phyloP scores from a whole-genome alignment of 2,329 filamentous ascomycete species.

The Capronia epimyces region DNA sequence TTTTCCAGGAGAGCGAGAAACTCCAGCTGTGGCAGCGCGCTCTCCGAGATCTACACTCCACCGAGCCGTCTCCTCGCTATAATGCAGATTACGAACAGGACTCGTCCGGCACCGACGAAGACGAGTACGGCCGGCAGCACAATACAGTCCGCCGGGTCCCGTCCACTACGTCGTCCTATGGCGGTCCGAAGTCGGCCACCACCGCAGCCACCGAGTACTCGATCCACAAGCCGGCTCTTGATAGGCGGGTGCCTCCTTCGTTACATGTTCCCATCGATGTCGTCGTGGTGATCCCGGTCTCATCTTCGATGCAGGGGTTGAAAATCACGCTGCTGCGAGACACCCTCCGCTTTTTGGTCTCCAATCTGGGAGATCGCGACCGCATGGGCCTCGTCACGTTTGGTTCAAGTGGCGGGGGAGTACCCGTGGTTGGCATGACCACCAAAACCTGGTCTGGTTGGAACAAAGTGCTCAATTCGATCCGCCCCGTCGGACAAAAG shows the following conservation, averaged over 20 bases:
- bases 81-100: constrained; percentile 75
- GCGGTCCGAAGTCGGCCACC: constrained; percentile 71
- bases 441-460: constrained; percentile 91
- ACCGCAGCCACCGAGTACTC: constrained; percentile 93
- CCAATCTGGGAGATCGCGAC: constrained; percentile 82
- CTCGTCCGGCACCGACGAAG: constrained; percentile 77
- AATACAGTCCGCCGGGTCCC: constrained; percentile 64
- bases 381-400: constrained; percentile 97
- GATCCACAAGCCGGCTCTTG: constrained; percentile 50
- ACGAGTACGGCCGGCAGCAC: constrained; percentile 60
- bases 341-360: constrained; percentile 84
- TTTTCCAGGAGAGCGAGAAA: constrained; percentile 77
- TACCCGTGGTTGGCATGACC: constrained; percentile 96
- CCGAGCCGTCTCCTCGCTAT: constrained; percentile 55
- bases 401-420: constrained; percentile 85
- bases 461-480: constrained; percentile 76
- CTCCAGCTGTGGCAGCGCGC: constrained; percentile 87
- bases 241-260: constrained; percentile 43
- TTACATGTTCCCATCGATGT: constrained; percentile 90
- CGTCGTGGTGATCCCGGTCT: constrained; percentile 93
- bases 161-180: constrained; percentile 76
- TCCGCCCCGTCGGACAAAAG: constrained; percentile 92
- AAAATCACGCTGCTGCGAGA: constrained; percentile 94
- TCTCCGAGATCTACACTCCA: constrained; percentile 72
- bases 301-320: constrained; percentile 97